These are phyloP conservation scores for Stylosanthes scabra DNA, from an alignment of 331 rosid genomes.

Conservation along the genomic window DNA sequence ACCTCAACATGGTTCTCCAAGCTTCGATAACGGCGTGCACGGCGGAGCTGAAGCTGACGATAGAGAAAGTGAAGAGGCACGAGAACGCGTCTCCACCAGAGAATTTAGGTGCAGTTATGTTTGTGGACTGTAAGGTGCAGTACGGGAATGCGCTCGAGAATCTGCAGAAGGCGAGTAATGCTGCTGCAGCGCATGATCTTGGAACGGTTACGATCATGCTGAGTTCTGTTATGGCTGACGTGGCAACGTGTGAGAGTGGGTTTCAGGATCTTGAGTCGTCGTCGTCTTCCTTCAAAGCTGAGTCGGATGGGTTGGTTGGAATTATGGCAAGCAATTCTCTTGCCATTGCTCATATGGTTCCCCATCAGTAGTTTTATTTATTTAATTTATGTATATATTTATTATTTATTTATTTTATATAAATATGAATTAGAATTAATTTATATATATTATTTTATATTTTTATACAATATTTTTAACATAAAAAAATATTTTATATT, in stretches of 20 bases:
- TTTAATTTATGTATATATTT: neutral
- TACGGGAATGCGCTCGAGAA: conserved; percentile 41
- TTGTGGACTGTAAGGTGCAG: conserved; percentile 40
- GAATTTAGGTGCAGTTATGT: neutral
- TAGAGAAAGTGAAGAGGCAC: neutral
- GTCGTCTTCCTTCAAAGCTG: neutral
- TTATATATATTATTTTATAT: too few relatives aligned
- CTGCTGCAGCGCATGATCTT: conserved; percentile 32
- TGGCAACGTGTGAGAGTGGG: conserved; percentile 51
- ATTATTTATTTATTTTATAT: neutral
- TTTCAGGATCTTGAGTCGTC: conserved; percentile 26
- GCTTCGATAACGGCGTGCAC: conserved; percentile 46
- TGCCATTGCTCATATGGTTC: conserved; percentile 48
- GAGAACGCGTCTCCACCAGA: neutral
- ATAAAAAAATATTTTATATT: too few relatives aligned
- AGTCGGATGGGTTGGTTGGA: conserved; percentile 39
- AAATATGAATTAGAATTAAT: neutral
- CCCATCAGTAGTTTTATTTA: neutral
- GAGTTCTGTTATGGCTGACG: conserved; percentile 56
- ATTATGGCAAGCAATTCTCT: conserved; percentile 57
- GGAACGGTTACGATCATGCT: conserved; percentile 54
- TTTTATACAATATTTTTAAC: too few relatives aligned
- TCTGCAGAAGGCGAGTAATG: conserved; percentile 45
- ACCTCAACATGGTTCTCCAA: conserved; percentile 30
- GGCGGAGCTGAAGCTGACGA: conserved; percentile 13